Conservation (phyloP, 176 grass and related monocot genomes). For the Carex myosuroides region DNA sequence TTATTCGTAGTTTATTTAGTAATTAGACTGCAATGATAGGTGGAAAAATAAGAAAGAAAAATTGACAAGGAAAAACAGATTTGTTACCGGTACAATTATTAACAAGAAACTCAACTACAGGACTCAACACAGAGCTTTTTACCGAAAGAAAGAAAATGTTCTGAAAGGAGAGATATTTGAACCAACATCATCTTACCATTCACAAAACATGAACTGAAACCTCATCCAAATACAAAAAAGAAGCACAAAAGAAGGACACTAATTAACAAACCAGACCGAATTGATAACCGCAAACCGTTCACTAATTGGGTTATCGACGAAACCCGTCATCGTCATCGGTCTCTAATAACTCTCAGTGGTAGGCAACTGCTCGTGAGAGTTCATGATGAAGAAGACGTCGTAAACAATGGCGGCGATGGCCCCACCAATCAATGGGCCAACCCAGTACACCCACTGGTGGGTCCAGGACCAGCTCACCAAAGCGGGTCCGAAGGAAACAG, state of each 20-base stretch:
- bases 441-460: constrained; percentile 92
- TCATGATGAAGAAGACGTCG: constrained; percentile 66
- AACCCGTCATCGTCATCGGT: background rate
- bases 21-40: background rate
- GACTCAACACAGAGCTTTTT: background rate
- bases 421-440: constrained; percentile 76
- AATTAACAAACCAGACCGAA: background rate
- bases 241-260: background rate
- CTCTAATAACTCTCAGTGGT: constrained; percentile 53
- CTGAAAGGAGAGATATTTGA: constrained; percentile 7
- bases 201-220: constrained; percentile 11
- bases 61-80: background rate
- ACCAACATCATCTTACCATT: constrained; percentile 13
- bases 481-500: constrained; percentile 83
- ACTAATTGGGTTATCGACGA: background rate
- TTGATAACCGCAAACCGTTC: background rate
- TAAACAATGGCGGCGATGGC: constrained; percentile 74
- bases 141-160: constrained; percentile 8
- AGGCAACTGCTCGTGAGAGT: constrained; percentile 77
- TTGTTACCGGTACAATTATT: constrained; percentile 3
- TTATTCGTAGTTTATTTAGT: background rate
- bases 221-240: background rate
- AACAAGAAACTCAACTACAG: constrained; percentile 12
- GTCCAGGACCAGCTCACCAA: constrained; percentile 91
- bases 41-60: background rate